Evolutionary conservation across 129 eudicot genomes (phyloP), one percentile per base, ranked within the genome.

Genomic region (Chrysanthemum lavandulifolium): DNA sequence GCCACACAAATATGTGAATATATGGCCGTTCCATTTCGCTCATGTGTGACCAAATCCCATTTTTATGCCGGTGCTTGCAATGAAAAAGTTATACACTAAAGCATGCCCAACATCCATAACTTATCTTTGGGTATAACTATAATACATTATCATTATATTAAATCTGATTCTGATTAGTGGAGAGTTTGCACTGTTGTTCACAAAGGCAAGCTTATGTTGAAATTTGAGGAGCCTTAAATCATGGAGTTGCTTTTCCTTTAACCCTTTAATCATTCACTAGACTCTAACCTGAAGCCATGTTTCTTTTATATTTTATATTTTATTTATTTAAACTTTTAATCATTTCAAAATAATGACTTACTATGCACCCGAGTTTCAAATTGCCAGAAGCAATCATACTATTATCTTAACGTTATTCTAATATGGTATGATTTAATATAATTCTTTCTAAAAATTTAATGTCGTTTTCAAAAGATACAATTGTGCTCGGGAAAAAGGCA

Each of bases 191-290:
- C 25, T 57, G 4, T 57, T 57, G 62, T 21, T 16, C 62, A 57
- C 27, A 18, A 57, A 52, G 56, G 15, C 16, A 53, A 53, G 10
- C 69, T 8, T 25, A 36, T 16, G 62, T 71, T 58, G 53, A 21
- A 66, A 43, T 19, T 13, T 19, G 73, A 23, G 13, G 57, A 16
- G 10, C 21, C 78, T 36, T 77, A 36, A 70, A 71, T 77, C 70
- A 69, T 68, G 76, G 81, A 77, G 40, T 52, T 53, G 72, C 71
- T 77, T 77, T 70, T 58, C 21, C 76, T 70, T 77, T 77, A 50
- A n/a, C 69, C 65, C 76, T 49, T 72, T 66, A 75, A 66, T 75
- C 51, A 61, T 70, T 61, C 57, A 40, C 68, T 61, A 23, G 33
- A 59, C 54, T 68, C 45, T 12, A 19, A 68, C 48, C 76, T 36